Evolutionary conservation across 2,329 filamentous ascomycete genomes (phyloP).

Genomic region (Knufia fluminis): DNA sequence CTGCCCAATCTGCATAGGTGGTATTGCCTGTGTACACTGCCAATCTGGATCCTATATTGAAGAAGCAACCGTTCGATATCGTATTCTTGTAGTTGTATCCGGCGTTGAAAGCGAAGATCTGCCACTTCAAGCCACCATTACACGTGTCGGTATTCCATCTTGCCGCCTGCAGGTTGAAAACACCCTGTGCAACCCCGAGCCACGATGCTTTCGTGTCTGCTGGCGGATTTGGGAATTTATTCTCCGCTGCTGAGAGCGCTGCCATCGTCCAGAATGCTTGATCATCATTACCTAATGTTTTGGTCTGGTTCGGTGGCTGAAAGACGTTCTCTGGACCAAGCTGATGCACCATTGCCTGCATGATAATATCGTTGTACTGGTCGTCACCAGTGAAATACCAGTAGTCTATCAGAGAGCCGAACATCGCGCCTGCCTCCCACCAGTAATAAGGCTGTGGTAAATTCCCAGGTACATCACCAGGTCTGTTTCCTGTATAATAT

Average conservation of each 20-base stretch:
- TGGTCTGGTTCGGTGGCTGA: slow-evolving; percentile 55
- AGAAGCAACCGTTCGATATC: slow-evolving; percentile 50
- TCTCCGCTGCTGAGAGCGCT: slow-evolving; percentile 68
- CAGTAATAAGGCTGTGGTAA: slow-evolving; percentile 46
- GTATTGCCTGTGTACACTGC: slow-evolving; percentile 69
- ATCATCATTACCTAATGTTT: slow-evolving; percentile 44
- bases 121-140: slow-evolving; percentile 71
- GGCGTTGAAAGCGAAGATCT: slow-evolving; percentile 69
- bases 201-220: slow-evolving; percentile 54
- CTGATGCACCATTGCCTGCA: slow-evolving; percentile 63
- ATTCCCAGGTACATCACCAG: slow-evolving; percentile 43
- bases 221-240: slow-evolving; percentile 61
- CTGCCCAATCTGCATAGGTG: slow-evolving; percentile 70
- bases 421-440: slow-evolving; percentile 69
- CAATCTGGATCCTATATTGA: slow-evolving; percentile 55
- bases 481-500: slow-evolving; percentile 42
- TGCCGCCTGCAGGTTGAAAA: slow-evolving; percentile 66
- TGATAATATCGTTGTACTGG: slow-evolving; percentile 59
- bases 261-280: slow-evolving; percentile 79
- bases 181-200: slow-evolving; percentile 68
- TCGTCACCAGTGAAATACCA: slow-evolving; percentile 73
- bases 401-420: slow-evolving; percentile 64
- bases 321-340: slow-evolving; percentile 64
- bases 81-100: slow-evolving; percentile 54
- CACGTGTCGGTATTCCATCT: slow-evolving; percentile 63